Evolutionary conservation across 495 filamentous ascomycete species (phyloP).

Genomic region (Parachaetomium inaequale): DNA sequence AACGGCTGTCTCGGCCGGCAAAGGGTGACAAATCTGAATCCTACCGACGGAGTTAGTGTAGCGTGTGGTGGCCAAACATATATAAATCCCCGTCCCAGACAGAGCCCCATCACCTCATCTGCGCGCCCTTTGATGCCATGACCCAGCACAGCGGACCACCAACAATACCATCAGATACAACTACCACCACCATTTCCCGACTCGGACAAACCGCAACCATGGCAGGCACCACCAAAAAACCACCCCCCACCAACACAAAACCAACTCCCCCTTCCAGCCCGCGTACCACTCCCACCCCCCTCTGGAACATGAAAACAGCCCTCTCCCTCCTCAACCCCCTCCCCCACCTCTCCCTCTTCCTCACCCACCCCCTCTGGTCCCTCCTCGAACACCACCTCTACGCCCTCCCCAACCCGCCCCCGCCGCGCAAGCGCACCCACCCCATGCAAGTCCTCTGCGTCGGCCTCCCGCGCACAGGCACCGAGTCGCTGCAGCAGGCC

Average conservation of each 20-base stretch:
- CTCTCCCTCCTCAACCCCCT: neutral
- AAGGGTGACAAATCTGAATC: neutral
- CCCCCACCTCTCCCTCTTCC: constrained; percentile 9
- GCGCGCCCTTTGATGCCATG: neutral
- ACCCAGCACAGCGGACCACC: neutral
- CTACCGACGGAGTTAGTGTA: no score
- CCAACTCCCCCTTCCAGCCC: neutral
- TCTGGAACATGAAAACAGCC: no score
- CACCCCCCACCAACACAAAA: neutral
- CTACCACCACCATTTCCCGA: constrained; percentile 1
- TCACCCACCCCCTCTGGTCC: constrained; percentile 25
- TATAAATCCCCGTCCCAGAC: neutral
- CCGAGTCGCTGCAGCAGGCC: constrained; percentile 59
- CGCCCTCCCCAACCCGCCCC: neutral
- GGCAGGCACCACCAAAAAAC: neutral
- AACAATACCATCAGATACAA: neutral
- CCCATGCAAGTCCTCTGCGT: constrained; percentile 64
- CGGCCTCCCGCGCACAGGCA: constrained; percentile 60
- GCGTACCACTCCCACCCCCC: neutral
- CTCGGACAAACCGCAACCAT: no score
- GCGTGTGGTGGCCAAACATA: neutral
- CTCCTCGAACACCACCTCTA: constrained; percentile 30
- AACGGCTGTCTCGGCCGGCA: neutral
- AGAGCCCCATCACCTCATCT: neutral
- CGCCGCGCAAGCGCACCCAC: constrained; percentile 42